Base-by-base conservation (phyloP, 192 early-diverging fungal genomes). In the Phlyctochytrium bullatum region DNA sequence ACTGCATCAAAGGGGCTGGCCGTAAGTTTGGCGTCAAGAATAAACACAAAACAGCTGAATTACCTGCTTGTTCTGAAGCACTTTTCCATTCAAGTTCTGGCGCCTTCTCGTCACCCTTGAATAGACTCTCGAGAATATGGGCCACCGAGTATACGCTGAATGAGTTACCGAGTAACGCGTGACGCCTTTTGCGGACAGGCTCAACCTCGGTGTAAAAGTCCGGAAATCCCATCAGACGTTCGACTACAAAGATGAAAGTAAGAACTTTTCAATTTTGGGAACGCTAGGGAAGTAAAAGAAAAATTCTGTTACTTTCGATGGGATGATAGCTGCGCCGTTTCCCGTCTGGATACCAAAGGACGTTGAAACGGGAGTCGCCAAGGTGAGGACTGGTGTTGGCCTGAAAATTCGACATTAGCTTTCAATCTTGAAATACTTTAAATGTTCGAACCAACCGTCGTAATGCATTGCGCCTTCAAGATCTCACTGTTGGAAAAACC, bases 201-300 rank as follows among this genome's bases (percentile, higher is more conserved):
- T 57, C 54, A 28, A 28, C 54, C 54, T 57, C 54, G 4, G 54
- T 57, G 54, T 57, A 57, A 57, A 57, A 57, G 27, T 57, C 54
- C 10, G 54, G 54, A 25, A 57, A 57, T 14, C 54, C 54, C 54
- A 57, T 57, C 27, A 57, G 25, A 10, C 54, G 10, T 57, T 57
- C 54, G 27, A 57, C 54, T 57, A 47, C 27, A 28, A 24, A n/a
- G n/a, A n/a, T n/a, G n/a, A n/a, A n/a, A n/a, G n/a, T n/a, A n/a
- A n/a, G n/a, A n/a, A n/a, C n/a, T n/a, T n/a, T n/a, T n/a, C n/a
- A n/a, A n/a, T n/a, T n/a, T n/a, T n/a, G n/a, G n/a, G n/a, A n/a
- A n/a, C n/a, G n/a, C n/a, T n/a, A n/a, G n/a, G n/a, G n/a, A n/a
- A n/a, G n/a, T n/a, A n/a, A 10, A 14, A 28, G 6, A 57, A 6